These are phyloP conservation scores for Fonsecaea monophora DNA, from an alignment of 2,329 filamentous ascomycete species.

Conservation along the genomic window DNA sequence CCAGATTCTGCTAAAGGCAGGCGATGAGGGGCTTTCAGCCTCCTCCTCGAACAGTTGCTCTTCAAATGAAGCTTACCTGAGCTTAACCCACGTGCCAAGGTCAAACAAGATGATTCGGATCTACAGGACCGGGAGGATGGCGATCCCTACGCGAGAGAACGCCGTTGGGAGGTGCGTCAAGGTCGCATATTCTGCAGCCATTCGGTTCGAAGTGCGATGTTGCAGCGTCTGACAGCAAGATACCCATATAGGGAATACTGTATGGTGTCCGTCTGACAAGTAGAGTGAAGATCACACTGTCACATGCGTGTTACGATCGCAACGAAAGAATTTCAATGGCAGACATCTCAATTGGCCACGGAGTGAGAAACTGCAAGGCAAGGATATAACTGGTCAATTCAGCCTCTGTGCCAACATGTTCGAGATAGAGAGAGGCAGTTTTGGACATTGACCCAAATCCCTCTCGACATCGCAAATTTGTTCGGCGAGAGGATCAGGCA, in stretches of 20 bases:
- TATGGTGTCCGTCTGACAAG: neutral
- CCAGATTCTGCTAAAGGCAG: neutral
- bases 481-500: neutral
- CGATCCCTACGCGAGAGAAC: constrained; percentile 4
- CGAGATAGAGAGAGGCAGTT: neutral
- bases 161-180: neutral
- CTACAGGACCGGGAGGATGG: neutral
- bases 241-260: neutral
- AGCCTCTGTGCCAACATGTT: neutral
- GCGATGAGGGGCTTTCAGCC: constrained; percentile 4
- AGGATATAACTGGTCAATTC: neutral
- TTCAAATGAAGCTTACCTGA: constrained; percentile 2
- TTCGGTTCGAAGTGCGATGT: constrained; percentile 20
- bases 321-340: neutral
- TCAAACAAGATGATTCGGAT: constrained; percentile 27
- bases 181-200: constrained; percentile 1
- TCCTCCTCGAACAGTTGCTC: neutral
- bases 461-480: neutral
- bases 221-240: constrained; percentile 5
- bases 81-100: constrained; percentile 25
- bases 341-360: neutral
- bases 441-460: neutral
- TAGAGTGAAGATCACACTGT: neutral
- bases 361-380: neutral
- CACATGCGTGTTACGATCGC: neutral